phyloP scores from a whole-genome alignment of 1,139 yeast species.

The Casaregolazyma suthepensis region DNA sequence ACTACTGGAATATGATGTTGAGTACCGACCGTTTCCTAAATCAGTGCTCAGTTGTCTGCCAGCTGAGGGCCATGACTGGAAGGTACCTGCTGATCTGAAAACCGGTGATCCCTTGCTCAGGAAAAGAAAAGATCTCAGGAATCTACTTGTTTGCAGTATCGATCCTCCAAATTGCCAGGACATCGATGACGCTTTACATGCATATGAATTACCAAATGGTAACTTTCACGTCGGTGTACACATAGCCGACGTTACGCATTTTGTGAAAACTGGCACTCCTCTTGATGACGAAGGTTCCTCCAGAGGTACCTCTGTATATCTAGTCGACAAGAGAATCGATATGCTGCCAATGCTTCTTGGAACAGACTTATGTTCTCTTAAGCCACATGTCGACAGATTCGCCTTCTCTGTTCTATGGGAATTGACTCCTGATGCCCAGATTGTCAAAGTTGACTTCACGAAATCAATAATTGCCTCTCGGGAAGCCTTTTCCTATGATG shows the following conservation, averaged over 20 bases:
- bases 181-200: slow-evolving; percentile 97
- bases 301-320: slow-evolving; percentile 93
- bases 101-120: slow-evolving; percentile 40
- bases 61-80: slow-evolving; percentile 88
- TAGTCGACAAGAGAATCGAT: slow-evolving; percentile 98
- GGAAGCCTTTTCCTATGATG: slow-evolving; percentile 92
- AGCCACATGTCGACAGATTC: slow-evolving; percentile 92
- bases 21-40: slow-evolving; percentile 91
- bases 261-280: slow-evolving; percentile 88
- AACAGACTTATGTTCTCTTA: slow-evolving; percentile 90
- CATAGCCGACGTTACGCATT: slow-evolving; percentile 97
- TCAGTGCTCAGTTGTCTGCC: slow-evolving; percentile 92
- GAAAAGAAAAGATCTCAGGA: slow-evolving; percentile 73
- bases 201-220: slow-evolving; percentile 77
- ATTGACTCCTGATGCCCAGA: slow-evolving; percentile 77
- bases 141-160: slow-evolving; percentile 84
- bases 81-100: slow-evolving; percentile 60
- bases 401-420: slow-evolving; percentile 98
- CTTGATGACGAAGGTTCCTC: slow-evolving; percentile 95
- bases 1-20: slow-evolving; percentile 90
- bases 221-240: slow-evolving; percentile 97
- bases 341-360: slow-evolving; percentile 96
- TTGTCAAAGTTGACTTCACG: slow-evolving; percentile 72
- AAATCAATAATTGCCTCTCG: slow-evolving; percentile 88
- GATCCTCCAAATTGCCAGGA: slow-evolving; percentile 99